Base-by-base conservation (phyloP, 768 basidiomycete species). In the Suillus weaverae region DNA sequence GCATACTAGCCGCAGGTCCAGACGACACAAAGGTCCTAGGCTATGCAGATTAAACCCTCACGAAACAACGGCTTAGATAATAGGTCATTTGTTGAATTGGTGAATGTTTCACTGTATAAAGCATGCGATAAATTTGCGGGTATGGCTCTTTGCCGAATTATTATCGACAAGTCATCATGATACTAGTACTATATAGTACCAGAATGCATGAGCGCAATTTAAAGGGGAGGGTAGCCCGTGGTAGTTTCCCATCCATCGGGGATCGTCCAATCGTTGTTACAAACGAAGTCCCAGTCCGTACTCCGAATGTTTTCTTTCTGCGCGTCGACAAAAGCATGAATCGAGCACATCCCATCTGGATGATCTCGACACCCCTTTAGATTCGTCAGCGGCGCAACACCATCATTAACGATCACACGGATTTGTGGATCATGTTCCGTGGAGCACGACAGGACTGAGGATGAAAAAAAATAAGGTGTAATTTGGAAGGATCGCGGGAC, bases 321-420 rank as follows among this genome's bases (percentile, higher is more conserved):
- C 16, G 88, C 86, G 0, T 71, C 77, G 4, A 93, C 85, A 73
- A 94, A 94, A 1, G 83, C 81, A n/a, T 85, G 84, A 1, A 94
- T 76, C 2, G 86, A 80, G 69, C 93, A 95, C 81, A 91, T 83
- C 7, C 92, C 94, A 64, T 94, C 88, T 62, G 83, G 82, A 73
- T 92, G 85, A 63, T 82, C 74, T 0, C 83, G 84, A 71, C 92
- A 95, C 6, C 90, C 91, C 33, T 82, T 79, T 67, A 94, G 85
- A 16, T 87, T 85, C 0, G 87, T 90, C 36, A 94, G 81, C 8
- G 93, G 93, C 0, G 85, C 85, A 10, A 90, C 88, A 3, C 86
- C 93, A 71, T 96, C 93, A 79, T 95, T 95, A 72, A 94, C 84
- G 68, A 94, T 86, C 70, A 93, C 80, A 4, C 93, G 86, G 67